Evolutionary conservation across 2,329 filamentous ascomycete species (phyloP).

Genomic region (Colletotrichum sp.): DNA sequence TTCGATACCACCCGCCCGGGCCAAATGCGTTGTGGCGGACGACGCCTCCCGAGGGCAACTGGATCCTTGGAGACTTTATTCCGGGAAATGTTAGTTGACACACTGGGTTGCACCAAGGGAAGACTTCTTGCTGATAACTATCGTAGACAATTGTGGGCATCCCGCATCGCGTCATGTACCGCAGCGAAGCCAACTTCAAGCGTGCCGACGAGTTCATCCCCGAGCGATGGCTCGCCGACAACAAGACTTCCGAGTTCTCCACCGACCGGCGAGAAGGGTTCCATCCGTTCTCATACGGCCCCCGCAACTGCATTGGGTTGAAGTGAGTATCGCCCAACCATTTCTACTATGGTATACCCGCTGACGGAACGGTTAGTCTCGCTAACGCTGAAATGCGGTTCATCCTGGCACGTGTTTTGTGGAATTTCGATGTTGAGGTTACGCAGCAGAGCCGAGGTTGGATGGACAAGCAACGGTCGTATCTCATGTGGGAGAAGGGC

Average conservation of each 20-base stretch:
- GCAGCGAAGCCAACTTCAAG: background rate
- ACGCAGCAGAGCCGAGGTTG: background rate
- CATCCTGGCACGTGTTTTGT: background rate
- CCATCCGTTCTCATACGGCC: background rate
- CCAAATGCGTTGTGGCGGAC: background rate
- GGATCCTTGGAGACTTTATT: background rate
- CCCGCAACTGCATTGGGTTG: background rate
- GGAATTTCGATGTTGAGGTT: background rate
- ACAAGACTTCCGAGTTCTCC: background rate
- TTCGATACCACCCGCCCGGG: background rate
- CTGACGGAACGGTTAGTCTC: background rate
- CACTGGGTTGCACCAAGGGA: background rate
- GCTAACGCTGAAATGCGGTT: background rate
- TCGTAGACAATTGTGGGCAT: background rate
- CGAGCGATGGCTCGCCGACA: background rate
- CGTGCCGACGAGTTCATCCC: background rate
- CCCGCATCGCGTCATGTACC: background rate
- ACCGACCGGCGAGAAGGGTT: background rate
- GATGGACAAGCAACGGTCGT: background rate
- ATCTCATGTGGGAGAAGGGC: background rate
- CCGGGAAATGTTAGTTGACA: background rate
- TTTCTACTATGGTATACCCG: rapidly evolving
- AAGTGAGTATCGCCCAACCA: background rate
- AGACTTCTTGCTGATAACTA: background rate
- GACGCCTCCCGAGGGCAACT: background rate